Conservation (phyloP, 345 rosid genomes). For the Brassica cretica region DNA sequence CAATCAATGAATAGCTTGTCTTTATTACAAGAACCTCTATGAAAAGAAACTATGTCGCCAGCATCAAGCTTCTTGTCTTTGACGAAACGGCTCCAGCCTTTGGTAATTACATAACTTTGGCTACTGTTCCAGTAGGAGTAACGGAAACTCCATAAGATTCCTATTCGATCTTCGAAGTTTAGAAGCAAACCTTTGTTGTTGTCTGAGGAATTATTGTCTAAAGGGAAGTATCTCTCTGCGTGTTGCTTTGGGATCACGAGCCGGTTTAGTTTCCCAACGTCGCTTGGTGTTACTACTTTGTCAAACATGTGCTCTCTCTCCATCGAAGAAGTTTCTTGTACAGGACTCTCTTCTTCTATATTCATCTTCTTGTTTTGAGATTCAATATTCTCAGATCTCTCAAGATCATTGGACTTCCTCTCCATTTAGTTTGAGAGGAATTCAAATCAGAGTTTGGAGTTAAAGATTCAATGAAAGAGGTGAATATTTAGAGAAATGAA, state of each 20-base stretch:
- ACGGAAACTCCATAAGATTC: constrained; percentile 80
- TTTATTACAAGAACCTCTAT: constrained; percentile 61
- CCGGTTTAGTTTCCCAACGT: constrained; percentile 81
- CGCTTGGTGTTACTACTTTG: constrained; percentile 86
- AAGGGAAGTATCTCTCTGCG: constrained; percentile 77
- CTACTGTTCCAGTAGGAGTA: constrained; percentile 97
- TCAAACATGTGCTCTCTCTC: constrained; percentile 72
- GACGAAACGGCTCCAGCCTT: constrained; percentile 98
- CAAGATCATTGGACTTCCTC: not conserved
- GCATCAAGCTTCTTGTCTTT: constrained; percentile 95
- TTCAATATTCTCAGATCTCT: constrained; percentile 12
- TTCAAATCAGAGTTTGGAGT: not conserved
- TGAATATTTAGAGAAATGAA: constrained; percentile 14
- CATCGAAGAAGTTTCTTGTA: constrained; percentile 25
- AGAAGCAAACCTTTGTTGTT: constrained; percentile 73
- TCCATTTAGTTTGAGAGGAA: not conserved
- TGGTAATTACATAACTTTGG: constrained; percentile 97
- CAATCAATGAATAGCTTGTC: constrained; percentile 75
- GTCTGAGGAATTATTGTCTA: constrained; percentile 39
- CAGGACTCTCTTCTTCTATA: constrained; percentile 39
- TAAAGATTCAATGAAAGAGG: not conserved
- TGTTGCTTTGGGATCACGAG: constrained; percentile 83
- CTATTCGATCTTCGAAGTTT: constrained; percentile 79
- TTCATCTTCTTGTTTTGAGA: constrained; percentile 45
- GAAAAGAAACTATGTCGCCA: constrained; percentile 86